Evolutionary conservation across 257 asterid genomes (phyloP), one percentile per base, ranked within the genome.

Genomic region (Haberlea rhodopensis): DNA sequence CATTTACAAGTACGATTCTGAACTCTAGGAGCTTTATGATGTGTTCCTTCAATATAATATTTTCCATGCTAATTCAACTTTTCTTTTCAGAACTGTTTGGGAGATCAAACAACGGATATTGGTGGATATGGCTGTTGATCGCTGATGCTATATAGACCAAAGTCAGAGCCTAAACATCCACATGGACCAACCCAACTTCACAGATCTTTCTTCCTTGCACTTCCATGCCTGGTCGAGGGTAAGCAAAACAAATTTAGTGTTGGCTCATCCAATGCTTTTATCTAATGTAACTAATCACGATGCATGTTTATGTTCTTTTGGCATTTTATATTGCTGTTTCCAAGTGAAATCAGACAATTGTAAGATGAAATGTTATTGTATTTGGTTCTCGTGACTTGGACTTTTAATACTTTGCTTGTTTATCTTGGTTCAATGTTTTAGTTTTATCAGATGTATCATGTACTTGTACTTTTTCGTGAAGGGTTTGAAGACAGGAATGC

Each of bases 401-500:
- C 21, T 27, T 68, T 10, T 1, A 2, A n/a, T 48, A 13, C 19
- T 27, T 28, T 37, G 16, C 31, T 8, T 32, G 10, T 52, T 23
- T 22, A 26, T 40, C 48, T 66, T 66, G 29, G 13, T 53, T 5
- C 10, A 11, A 10, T 53, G 49, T 16, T 8, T 19, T 63, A 26
- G 10, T 29, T 3, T 23, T 56, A 18, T 53, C 48, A 29, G 27
- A 29, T 31, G 27, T 58, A n/a, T 58, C 37, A 28, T 43, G 11
- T 45, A 62, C 25, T 29, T 24, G 15, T 52, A 21, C 25, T 52
- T 67, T 54, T 63, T 45, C 46, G 18, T 43, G 66, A 73, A 88
- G 98, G 98, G 96, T 24, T 69, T 92, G 86, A 92, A 92, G 83
- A 89, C 98, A 0, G 97, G 97, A 66, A 87, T 92, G 98, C 89